Percentiles rank a stretch among this genome's conserved stretches.
Conservation (phyloP, 2,329 filamentous ascomycete genomes). For the Beauveria medogensis region DNA sequence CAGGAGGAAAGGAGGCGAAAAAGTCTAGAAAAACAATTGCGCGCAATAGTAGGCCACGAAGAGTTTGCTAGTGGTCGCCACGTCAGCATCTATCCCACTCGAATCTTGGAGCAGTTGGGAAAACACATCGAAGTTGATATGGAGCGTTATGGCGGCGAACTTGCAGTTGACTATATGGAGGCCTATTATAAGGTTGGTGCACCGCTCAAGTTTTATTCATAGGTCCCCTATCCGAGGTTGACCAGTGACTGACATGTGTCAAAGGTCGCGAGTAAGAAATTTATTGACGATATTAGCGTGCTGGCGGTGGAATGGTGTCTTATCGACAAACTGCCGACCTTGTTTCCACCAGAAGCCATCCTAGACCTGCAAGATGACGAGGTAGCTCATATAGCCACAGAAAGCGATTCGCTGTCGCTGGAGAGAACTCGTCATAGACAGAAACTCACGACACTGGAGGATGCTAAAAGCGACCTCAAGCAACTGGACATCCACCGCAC, state of each 20-base stretch:
- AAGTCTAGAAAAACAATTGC: neutral
- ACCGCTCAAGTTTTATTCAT: neutral
- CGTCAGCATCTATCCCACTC: neutral
- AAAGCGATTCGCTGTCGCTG: neutral
- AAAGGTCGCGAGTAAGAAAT: neutral
- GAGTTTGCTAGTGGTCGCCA: neutral
- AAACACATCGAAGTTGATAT: neutral
- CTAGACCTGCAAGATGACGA: neutral
- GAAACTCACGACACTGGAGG: neutral
- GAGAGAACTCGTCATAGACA: neutral
- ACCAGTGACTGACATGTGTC: neutral
- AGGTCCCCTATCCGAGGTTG: neutral
- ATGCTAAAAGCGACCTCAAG: neutral
- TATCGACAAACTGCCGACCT: neutral
- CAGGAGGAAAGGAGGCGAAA: conserved; percentile 9
- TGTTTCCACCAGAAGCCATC: neutral
- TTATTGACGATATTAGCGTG: neutral
- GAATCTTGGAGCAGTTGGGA: neutral
- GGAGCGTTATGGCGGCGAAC: neutral
- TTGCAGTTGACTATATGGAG: neutral
- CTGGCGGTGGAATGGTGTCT: neutral
- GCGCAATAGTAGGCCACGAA: neutral
- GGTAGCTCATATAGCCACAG: neutral
- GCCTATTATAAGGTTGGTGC: neutral
- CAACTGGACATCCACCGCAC: neutral